Conservation (phyloP, 2,329 filamentous ascomycete species). For the Xylaria digitata region DNA sequence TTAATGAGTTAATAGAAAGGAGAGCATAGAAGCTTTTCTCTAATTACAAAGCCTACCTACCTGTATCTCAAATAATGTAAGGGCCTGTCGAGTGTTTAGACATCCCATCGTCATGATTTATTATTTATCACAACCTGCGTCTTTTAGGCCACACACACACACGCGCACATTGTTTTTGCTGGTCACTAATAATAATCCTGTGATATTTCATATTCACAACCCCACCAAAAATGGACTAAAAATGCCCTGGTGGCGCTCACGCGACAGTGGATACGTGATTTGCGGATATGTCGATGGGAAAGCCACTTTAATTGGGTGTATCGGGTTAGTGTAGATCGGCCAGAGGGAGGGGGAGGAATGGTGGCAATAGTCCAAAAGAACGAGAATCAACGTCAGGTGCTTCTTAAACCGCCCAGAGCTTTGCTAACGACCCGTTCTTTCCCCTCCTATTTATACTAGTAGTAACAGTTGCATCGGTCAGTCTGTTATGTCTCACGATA, state of each 20-base stretch:
- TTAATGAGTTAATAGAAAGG: constrained; percentile 4
- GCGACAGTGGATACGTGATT: constrained; percentile 27
- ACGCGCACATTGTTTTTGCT: constrained; percentile 9
- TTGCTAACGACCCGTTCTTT: neutral
- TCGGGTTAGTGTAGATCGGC: no score
- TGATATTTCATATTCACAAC: constrained; percentile 4
- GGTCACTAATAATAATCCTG: constrained; percentile 3
- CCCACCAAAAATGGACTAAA: constrained; percentile 3
- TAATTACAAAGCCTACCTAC: neutral
- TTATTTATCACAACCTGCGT: neutral
- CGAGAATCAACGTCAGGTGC: constrained; percentile 15
- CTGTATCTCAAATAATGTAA: constrained; percentile 2
- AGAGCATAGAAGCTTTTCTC: constrained; percentile 3
- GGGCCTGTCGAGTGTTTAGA: neutral
- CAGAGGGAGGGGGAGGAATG: no score
- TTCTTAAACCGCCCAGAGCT: neutral
- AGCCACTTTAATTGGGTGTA: constrained; percentile 17
- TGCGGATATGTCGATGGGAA: neutral
- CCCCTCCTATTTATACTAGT: neutral
- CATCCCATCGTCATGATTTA: constrained; percentile 1
- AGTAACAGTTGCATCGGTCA: neutral
- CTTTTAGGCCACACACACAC: constrained; percentile 17
- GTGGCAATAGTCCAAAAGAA: neutral
- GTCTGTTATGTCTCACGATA: constrained; percentile 29
- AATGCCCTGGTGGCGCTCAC: constrained; percentile 6